Conservation (phyloP, 2,329 filamentous ascomycete species). For the Clarireedia homoeocarpa region DNA sequence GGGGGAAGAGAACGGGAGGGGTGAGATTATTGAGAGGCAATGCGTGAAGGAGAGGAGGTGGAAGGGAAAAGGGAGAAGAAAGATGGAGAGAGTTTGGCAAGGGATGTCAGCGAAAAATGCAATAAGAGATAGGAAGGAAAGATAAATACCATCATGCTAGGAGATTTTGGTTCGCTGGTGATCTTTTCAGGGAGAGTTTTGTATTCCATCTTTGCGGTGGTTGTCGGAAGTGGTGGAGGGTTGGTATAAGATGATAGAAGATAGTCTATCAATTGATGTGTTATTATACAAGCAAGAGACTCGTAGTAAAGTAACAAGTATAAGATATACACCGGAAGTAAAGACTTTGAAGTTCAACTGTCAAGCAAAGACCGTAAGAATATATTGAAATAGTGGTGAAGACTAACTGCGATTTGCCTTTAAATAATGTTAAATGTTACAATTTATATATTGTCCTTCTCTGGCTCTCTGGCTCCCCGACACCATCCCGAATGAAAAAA, state of each 20-base stretch:
- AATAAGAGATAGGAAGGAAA: too few relatives aligned
- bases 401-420: too few relatives aligned
- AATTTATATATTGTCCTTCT: neutral
- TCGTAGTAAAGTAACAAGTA: neutral
- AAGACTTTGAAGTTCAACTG: too few relatives aligned
- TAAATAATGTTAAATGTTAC: neutral
- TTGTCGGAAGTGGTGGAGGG: neutral
- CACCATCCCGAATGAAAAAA: neutral
- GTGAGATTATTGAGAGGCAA: too few relatives aligned
- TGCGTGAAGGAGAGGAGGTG: neutral
- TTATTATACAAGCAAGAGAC: neutral
- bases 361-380: too few relatives aligned
- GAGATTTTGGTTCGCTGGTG: neutral
- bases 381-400: too few relatives aligned
- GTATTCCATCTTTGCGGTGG: neutral
- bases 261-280: neutral
- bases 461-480: neutral
- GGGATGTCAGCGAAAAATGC: too few relatives aligned
- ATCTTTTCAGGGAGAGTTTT: slow-evolving; percentile 1
- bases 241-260: neutral
- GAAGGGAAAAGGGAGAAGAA: neutral
- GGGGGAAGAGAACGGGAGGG: too few relatives aligned
- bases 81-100: neutral
- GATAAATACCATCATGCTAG: neutral
- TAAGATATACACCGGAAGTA: too few relatives aligned